These are phyloP conservation scores for Teratosphaeria nubilosa DNA, from an alignment of 2,329 filamentous ascomycete genomes.

Conservation along the genomic window DNA sequence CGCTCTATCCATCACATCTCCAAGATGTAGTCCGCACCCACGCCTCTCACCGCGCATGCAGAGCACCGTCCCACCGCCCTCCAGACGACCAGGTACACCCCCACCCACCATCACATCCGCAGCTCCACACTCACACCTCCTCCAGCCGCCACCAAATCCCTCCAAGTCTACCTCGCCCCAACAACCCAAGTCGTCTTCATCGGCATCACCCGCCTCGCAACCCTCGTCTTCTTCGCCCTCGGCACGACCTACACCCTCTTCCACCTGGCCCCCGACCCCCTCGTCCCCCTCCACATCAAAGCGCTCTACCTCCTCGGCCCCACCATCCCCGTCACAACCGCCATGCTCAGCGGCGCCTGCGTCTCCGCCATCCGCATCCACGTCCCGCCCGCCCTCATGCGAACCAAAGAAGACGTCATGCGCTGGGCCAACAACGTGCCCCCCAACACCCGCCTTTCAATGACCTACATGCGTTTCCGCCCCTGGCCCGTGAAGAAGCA, in stretches of 20 bases:
- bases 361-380: slow-evolving; percentile 63
- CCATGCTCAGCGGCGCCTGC: slow-evolving; percentile 57
- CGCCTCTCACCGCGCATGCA: neutral
- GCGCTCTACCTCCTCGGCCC: slow-evolving; percentile 1
- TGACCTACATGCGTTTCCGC: slow-evolving; percentile 33
- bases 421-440: slow-evolving; percentile 43
- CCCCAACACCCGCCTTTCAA: slow-evolving; percentile 27
- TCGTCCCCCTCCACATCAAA: neutral
- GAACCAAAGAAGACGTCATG: slow-evolving; percentile 44
- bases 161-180: slow-evolving; percentile 67
- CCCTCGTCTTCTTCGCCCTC: slow-evolving; percentile 42
- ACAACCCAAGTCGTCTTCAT: slow-evolving; percentile 57
- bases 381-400: slow-evolving; percentile 55
- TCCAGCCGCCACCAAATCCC: slow-evolving; percentile 36
- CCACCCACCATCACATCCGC: neutral
- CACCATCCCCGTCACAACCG: slow-evolving; percentile 45
- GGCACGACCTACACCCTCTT: slow-evolving; percentile 51
- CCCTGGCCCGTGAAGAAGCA: slow-evolving; percentile 26
- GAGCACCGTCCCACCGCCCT: slow-evolving; percentile 2
- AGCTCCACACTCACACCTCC: neutral
- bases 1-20: neutral
- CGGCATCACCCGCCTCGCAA: slow-evolving; percentile 55
- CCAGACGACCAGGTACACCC: neutral
- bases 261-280: neutral
- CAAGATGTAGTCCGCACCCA: neutral